phyloP scores from a whole-genome alignment of 139 green algal species.

The Astrephomene gubernaculifera region DNA sequence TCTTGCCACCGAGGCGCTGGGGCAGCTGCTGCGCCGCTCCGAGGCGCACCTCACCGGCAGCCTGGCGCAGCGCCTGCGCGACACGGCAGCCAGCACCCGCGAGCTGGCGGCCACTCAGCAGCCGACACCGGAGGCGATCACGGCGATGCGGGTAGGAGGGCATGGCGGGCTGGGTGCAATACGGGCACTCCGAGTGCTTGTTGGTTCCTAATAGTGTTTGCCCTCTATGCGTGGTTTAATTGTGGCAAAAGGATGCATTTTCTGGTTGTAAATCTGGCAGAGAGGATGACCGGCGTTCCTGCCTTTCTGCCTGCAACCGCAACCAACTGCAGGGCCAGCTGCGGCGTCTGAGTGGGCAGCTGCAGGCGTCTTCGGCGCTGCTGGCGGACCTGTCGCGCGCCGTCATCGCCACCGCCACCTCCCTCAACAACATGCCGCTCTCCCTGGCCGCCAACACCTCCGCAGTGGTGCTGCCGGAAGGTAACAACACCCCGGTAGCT shows the following conservation, averaged over 20 bases:
- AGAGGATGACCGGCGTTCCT: too few relatives aligned
- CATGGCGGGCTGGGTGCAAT: too few relatives aligned
- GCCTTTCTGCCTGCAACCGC: too few relatives aligned
- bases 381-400: slow-evolving; percentile 57
- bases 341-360: slow-evolving; percentile 26
- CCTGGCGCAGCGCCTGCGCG: slow-evolving; percentile 41
- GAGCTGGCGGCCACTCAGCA: neutral
- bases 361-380: slow-evolving; percentile 53
- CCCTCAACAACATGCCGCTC: slow-evolving; percentile 41
- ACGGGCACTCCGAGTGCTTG: too few relatives aligned
- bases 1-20: slow-evolving; percentile 49
- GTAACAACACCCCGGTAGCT: too few relatives aligned
- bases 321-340: slow-evolving; percentile 46
- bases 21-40: slow-evolving; percentile 41
- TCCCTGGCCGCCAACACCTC: slow-evolving; percentile 48
- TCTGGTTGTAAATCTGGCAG: too few relatives aligned
- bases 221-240: too few relatives aligned
- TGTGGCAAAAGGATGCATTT: too few relatives aligned
- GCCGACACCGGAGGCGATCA: neutral
- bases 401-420: slow-evolving; percentile 21
- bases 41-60: slow-evolving; percentile 34
- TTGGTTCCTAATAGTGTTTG: too few relatives aligned
- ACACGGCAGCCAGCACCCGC: neutral
- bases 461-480: slow-evolving; percentile 35
- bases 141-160: neutral